phyloP scores from a whole-genome alignment of 2,329 filamentous ascomycete species.

The Diaporthe batatas region DNA sequence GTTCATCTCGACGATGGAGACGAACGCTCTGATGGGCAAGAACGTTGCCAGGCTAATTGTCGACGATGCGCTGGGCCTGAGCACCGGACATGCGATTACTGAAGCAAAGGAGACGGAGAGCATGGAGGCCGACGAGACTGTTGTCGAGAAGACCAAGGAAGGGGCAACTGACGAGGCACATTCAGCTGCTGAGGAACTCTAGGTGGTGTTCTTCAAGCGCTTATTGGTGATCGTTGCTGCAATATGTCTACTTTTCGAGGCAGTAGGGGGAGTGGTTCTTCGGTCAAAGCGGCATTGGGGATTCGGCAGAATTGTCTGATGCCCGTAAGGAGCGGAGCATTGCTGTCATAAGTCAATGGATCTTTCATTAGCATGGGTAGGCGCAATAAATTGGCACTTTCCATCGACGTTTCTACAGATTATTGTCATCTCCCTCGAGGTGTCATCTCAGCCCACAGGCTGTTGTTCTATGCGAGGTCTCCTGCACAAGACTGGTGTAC shows the following conservation, averaged over 20 bases:
- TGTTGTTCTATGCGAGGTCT: too few relatives aligned
- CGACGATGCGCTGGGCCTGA: slow-evolving; percentile 65
- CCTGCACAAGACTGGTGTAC: too few relatives aligned
- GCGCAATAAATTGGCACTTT: too few relatives aligned
- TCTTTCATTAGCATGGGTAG: neutral
- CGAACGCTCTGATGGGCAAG: slow-evolving; percentile 89
- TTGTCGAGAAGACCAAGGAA: slow-evolving; percentile 4
- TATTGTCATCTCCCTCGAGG: too few relatives aligned
- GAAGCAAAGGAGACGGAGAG: slow-evolving; percentile 44
- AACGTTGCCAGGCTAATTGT: slow-evolving; percentile 82
- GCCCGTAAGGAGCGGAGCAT: neutral
- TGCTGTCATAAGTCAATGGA: neutral
- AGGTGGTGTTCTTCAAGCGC: neutral
- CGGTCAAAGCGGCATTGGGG: neutral
- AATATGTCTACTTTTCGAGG: too few relatives aligned
- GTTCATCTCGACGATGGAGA: slow-evolving; percentile 99
- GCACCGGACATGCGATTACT: slow-evolving; percentile 32
- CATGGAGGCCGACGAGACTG: slow-evolving; percentile 8
- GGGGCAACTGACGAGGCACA: slow-evolving; percentile 13
- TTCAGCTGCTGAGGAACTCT: slow-evolving; percentile 12
- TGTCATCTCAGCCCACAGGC: too few relatives aligned
- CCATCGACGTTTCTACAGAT: too few relatives aligned
- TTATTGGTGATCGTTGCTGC: neutral
- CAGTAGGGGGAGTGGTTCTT: too few relatives aligned
- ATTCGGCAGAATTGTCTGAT: neutral